phyloP scores from a whole-genome alignment of 2,329 filamentous ascomycete genomes.

The Decorospora gaudefroyi region DNA sequence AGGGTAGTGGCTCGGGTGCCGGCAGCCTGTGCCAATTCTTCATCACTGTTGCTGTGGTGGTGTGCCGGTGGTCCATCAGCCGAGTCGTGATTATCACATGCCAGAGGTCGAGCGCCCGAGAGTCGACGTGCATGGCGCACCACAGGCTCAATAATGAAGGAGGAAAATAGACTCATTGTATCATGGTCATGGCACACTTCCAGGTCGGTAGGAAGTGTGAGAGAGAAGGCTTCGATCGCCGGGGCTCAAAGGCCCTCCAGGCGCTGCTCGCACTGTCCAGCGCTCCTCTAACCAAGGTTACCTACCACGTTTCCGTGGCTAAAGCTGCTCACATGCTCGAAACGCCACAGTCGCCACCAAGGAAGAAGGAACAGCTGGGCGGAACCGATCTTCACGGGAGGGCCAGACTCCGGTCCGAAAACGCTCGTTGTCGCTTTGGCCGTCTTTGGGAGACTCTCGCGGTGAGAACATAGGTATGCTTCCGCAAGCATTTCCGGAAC shows the following conservation, averaged over 20 bases:
- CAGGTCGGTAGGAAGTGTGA: not conserved
- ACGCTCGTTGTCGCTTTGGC: constrained; percentile 9
- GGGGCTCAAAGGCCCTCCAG: constrained; percentile 1
- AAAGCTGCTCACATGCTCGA: constrained; percentile 11
- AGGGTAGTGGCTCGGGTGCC: constrained; percentile 15
- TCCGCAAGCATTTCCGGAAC: constrained; percentile 14
- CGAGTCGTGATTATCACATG: constrained; percentile 37
- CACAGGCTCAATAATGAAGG: constrained; percentile 49
- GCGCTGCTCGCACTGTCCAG: constrained; percentile 19
- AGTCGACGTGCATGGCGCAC: constrained; percentile 49
- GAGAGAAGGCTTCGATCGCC: constrained; percentile 1
- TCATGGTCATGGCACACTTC: constrained; percentile 30
- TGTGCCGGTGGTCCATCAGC: constrained; percentile 12
- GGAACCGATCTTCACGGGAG: no score
- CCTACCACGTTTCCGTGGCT: constrained; percentile 15
- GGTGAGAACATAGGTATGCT: constrained; percentile 1
- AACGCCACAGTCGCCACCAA: constrained; percentile 15
- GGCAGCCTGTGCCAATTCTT: constrained; percentile 11
- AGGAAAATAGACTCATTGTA: constrained; percentile 49
- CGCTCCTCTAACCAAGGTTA: no score
- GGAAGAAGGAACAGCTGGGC: not conserved
- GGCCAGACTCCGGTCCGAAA: constrained; percentile 8
- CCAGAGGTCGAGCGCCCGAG: constrained; percentile 32
- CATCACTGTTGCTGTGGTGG: constrained; percentile 7
- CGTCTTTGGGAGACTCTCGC: constrained; percentile 3